Percentiles rank a stretch among this genome's conserved stretches.
These are phyloP conservation scores for Vaccinium corymbosum DNA, from an alignment of 148 eudicot genomes.

Conservation along the genomic window DNA sequence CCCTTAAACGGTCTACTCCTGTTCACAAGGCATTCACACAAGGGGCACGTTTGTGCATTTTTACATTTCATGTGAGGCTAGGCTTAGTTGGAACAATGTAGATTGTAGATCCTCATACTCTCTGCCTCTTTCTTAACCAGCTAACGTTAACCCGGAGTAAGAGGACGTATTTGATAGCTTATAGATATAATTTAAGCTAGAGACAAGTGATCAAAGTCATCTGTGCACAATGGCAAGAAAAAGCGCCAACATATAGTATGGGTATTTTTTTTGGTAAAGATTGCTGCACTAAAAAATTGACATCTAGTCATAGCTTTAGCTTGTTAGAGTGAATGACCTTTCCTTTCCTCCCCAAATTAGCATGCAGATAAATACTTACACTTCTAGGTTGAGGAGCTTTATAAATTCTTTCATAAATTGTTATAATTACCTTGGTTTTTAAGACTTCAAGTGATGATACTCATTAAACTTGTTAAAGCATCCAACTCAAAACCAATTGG, in stretches of 20 bases:
- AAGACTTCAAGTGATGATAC: not conserved
- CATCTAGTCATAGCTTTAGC: not conserved
- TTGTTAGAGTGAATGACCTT: not conserved
- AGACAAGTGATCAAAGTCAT: not conserved
- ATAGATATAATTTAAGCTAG: not conserved
- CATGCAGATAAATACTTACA: not conserved
- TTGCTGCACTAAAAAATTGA: not conserved
- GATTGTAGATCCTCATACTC: not conserved
- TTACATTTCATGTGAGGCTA: not conserved
- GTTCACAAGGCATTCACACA: not conserved
- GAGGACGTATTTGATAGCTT: not conserved
- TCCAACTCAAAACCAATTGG: no score
- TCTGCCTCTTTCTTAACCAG: not conserved
- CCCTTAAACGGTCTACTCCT: not conserved
- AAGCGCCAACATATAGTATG: not conserved
- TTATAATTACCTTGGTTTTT: not conserved
- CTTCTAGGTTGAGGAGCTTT: not conserved
- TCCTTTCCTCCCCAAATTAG: not conserved
- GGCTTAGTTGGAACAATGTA: not conserved
- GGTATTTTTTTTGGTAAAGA: not conserved
- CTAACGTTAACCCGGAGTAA: not conserved
- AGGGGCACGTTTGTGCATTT: not conserved
- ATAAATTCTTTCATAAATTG: not conserved
- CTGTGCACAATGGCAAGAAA: not conserved
- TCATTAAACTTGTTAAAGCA: no score